phyloP scores from a whole-genome alignment of 176 grass and related monocot species.

The Carex littledalei region DNA sequence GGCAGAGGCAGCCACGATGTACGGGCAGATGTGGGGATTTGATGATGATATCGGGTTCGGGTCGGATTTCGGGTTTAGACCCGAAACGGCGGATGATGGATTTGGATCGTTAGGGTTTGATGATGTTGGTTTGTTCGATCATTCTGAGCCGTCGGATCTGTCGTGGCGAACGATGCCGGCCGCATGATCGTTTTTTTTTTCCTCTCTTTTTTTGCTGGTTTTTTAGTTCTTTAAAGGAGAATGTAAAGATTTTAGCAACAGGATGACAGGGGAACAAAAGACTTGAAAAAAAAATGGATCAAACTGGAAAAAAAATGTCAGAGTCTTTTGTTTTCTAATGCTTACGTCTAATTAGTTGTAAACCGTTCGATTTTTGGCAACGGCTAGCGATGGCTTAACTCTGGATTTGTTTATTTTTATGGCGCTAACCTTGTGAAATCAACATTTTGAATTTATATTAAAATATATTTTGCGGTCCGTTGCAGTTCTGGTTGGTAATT shows the following conservation, averaged over 20 bases:
- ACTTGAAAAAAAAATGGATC: not conserved
- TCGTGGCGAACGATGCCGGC: constrained; percentile 24
- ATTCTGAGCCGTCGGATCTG: constrained; percentile 30
- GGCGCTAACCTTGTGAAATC: not conserved
- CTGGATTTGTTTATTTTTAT: constrained; percentile 14
- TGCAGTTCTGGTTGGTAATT: not conserved
- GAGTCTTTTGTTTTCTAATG: constrained; percentile 16
- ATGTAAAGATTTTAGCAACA: constrained; percentile 30
- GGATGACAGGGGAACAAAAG: constrained; percentile 5
- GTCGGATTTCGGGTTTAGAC: constrained; percentile 21
- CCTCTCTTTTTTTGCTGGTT: not conserved
- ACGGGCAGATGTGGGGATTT: constrained; percentile 32
- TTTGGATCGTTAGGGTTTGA: not conserved
- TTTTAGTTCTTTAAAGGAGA: constrained; percentile 15
- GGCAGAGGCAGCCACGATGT: not conserved
- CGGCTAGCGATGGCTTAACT: not conserved
- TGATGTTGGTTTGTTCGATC: constrained; percentile 25
- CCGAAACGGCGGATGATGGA: not conserved
- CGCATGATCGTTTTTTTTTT: not conserved
- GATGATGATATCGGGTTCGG: constrained; percentile 32
- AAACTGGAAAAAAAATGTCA: not conserved
- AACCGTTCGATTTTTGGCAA: constrained; percentile 18
- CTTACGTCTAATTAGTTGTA: not conserved
- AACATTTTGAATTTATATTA: not conserved
- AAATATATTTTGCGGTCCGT: not conserved